phyloP scores from a whole-genome alignment of 148 eudicot species.

The Persicaria tinctoria region DNA sequence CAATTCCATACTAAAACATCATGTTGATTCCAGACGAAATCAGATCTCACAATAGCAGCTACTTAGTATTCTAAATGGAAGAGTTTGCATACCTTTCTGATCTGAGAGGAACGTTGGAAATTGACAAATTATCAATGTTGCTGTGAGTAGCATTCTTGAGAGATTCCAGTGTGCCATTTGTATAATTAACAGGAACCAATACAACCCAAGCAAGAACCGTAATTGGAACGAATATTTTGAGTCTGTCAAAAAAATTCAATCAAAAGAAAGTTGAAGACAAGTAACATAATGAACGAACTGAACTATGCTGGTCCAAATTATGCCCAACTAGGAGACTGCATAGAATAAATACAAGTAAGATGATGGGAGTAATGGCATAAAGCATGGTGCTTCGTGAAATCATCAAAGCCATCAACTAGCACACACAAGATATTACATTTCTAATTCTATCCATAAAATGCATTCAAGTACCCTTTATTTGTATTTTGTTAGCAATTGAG shows the following conservation, averaged over 20 bases:
- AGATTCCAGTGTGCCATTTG: constrained; percentile 46
- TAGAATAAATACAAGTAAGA: background rate
- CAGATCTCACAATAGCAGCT: background rate
- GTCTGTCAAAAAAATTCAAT: constrained; percentile 35
- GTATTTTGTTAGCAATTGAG: background rate
- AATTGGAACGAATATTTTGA: constrained; percentile 86
- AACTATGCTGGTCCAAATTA: background rate
- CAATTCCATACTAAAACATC: background rate
- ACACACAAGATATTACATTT: background rate
- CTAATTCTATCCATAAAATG: background rate
- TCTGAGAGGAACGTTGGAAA: constrained; percentile 60
- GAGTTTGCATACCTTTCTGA: constrained; percentile 51
- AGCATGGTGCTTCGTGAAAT: background rate
- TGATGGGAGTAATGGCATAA: background rate
- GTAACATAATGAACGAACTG: background rate
- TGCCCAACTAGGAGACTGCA: background rate
- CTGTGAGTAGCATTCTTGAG: constrained; percentile 37
- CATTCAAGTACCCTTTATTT: background rate
- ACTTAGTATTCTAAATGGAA: background rate
- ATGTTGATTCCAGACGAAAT: background rate
- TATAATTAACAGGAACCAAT: constrained; percentile 75
- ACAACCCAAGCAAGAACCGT: constrained; percentile 47
- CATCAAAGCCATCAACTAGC: background rate
- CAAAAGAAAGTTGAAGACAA: background rate
- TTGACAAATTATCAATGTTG: constrained; percentile 74